Evolutionary conservation across 2,329 filamentous ascomycete genomes (phyloP), one percentile per base, ranked within the genome.

Genomic region (Fragosphaeria purpurea): DNA sequence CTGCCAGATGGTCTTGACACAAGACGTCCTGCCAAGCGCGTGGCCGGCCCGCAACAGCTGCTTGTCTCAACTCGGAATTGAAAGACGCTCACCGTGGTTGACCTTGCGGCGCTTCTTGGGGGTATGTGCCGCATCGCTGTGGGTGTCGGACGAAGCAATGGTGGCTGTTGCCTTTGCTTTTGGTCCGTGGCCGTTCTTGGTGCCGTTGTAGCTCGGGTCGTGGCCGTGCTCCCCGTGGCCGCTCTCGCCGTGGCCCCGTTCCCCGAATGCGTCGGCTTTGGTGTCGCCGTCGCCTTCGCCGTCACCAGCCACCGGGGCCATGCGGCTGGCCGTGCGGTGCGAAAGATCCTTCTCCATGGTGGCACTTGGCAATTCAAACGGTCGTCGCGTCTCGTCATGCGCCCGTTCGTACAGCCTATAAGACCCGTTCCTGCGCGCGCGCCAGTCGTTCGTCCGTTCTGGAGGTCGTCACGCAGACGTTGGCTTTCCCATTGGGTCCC

Each of bases 51-150:
- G 3, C 22, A 22, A 22, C 22, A 2, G 22, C 22, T 22, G 22
- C 22, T 22, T 22, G 22, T 22, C 22, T 22, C 22, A 22, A 22
- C 22, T 22, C 22, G 22, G 22, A 22, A 22, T 22, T 22, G 22
- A 22, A 22, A 22, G 22, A 22, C 22, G 22, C 82, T 72, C 80
- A 90, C 86, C 86, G 71, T 91, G 86, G 73, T 89, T 90, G 60
- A 91, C 86, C 73, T 91, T 91, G 74, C 86, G 85, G 70, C 86
- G 79, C 76, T 89, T 90, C 73, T 88, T 90, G 46, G 84, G 82
- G 65, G 80, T 86, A 67, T 77, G 75, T 58, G 70, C 59, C 54
- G 59, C 55, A 55, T 65, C 63, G 40, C 64, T 47, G 56, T 54
- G 48, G 61, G 53, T 52, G 44, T 44, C 35, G 11, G 35, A 37